Percentiles rank a stretch among this genome's conserved stretches.
These are phyloP conservation scores for Ramalina intermedia DNA, from an alignment of 495 filamentous ascomycete genomes.

Conservation along the genomic window DNA sequence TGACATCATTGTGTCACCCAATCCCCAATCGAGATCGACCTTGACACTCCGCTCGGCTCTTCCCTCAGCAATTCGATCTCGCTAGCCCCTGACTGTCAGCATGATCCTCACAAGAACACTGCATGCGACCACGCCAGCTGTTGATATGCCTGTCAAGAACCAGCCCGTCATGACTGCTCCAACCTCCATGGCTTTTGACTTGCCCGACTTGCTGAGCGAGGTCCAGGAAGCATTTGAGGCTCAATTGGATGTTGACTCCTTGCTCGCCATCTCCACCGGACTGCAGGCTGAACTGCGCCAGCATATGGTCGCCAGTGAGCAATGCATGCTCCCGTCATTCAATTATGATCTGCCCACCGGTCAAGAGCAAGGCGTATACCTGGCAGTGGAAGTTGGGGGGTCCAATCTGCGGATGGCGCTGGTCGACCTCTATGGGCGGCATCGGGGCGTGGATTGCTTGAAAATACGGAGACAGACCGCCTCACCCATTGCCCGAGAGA, in stretches of 20 bases:
- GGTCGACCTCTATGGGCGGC: slow-evolving; percentile 38
- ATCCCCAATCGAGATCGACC: no score
- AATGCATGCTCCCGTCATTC: slow-evolving; percentile 55
- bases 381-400: slow-evolving; percentile 53
- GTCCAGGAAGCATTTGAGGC: slow-evolving; percentile 8
- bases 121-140: no score
- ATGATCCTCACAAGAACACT: no score
- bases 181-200: not conserved
- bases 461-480: slow-evolving; percentile 34
- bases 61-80: no score
- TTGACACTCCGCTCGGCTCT: no score
- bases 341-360: slow-evolving; percentile 47
- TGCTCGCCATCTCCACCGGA: slow-evolving; percentile 35
- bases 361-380: slow-evolving; percentile 41
- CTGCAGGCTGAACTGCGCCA: slow-evolving; percentile 44
- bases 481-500: slow-evolving; percentile 37
- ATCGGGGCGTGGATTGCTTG: slow-evolving; percentile 26
- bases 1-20: not conserved
- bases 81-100: no score
- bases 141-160: no score
- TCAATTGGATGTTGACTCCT: slow-evolving; percentile 4
- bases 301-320: slow-evolving; percentile 37
- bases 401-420: slow-evolving; percentile 52
- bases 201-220: slow-evolving; percentile 6
- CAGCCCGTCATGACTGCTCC: no score